phyloP scores from a whole-genome alignment of 2,329 filamentous ascomycete species.

The Alternaria consortialis region DNA sequence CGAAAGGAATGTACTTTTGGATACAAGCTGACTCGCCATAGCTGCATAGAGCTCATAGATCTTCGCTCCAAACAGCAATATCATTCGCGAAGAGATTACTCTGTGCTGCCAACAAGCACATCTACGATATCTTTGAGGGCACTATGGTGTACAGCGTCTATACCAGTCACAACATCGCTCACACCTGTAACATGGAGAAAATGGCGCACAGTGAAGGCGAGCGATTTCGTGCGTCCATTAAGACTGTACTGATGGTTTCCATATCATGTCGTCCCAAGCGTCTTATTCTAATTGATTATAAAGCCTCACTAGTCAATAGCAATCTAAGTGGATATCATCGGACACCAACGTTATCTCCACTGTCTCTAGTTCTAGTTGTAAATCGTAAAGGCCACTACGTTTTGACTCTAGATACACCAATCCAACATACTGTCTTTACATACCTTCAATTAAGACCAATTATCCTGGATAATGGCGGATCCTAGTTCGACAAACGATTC shows the following conservation, averaged over 20 bases:
- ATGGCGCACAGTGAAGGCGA: neutral
- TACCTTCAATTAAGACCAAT: neutral
- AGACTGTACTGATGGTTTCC: neutral
- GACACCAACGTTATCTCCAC: neutral
- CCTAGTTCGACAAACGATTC: slow-evolving; percentile 13
- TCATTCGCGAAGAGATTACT: neutral
- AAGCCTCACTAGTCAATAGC: neutral
- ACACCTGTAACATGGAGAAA: slow-evolving; percentile 7
- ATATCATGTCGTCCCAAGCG: neutral
- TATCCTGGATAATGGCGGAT: slow-evolving; percentile 19
- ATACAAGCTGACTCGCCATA: neutral
- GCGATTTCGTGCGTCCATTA: neutral
- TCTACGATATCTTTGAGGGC: neutral
- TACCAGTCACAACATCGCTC: slow-evolving; percentile 8
- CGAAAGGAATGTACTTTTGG: neutral
- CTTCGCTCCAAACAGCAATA: neutral
- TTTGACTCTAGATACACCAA: neutral
- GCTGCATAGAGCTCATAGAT: neutral
- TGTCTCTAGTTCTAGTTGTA: neutral
- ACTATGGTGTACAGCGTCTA: slow-evolving; percentile 7
- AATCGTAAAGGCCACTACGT: neutral
- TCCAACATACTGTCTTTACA: neutral
- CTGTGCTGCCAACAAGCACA: neutral
- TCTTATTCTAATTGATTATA: neutral
- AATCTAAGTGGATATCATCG: neutral